Percentiles rank a stretch among this genome's conserved stretches.
These are phyloP conservation scores for Candida vartiovaarae DNA, from an alignment of 805 yeast species.

Conservation along the genomic window DNA sequence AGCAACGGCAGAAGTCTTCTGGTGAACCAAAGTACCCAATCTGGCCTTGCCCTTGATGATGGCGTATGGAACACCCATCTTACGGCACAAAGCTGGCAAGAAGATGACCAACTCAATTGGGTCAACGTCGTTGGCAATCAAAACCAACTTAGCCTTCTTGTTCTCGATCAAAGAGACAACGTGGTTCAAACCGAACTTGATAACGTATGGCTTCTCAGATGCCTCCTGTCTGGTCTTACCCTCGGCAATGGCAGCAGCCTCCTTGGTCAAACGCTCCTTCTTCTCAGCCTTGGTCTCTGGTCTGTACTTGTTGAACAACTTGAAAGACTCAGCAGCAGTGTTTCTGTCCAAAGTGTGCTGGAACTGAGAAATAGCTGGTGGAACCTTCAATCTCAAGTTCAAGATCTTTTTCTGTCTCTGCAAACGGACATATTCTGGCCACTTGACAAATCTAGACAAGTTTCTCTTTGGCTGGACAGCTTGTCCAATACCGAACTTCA, in stretches of 20 bases:
- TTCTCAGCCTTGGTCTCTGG: constrained; percentile 97
- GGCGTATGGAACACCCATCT: constrained; percentile 99
- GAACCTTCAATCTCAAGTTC: constrained; percentile 94
- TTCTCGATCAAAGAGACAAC: constrained; percentile 95
- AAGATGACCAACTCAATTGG: constrained; percentile 96
- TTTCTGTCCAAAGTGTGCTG: constrained; percentile 95
- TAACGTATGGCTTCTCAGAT: constrained; percentile 93
- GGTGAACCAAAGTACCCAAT: constrained; percentile 95
- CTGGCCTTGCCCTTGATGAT: constrained; percentile 98
- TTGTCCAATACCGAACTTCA: constrained; percentile 96
- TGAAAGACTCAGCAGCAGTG: constrained; percentile 96
- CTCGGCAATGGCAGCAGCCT: constrained; percentile 98
- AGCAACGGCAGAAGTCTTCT: constrained; percentile 95
- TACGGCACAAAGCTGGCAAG: constrained; percentile 98
- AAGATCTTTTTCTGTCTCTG: constrained; percentile 99
- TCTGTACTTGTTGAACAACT: constrained; percentile 97
- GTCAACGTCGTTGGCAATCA: constrained; percentile 98
- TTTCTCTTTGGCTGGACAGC: constrained; percentile 90
- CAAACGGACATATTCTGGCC: constrained; percentile 98
- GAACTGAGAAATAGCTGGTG: constrained; percentile 97
- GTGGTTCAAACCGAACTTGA: constrained; percentile 98
- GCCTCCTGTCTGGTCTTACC: constrained; percentile 97
- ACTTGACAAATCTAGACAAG: constrained; percentile 94
- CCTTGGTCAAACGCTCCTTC: constrained; percentile 98
- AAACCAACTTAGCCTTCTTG: constrained; percentile 96